phyloP scores from a whole-genome alignment of 2,329 filamentous ascomycete genomes.

The Cladosporium sp. region DNA sequence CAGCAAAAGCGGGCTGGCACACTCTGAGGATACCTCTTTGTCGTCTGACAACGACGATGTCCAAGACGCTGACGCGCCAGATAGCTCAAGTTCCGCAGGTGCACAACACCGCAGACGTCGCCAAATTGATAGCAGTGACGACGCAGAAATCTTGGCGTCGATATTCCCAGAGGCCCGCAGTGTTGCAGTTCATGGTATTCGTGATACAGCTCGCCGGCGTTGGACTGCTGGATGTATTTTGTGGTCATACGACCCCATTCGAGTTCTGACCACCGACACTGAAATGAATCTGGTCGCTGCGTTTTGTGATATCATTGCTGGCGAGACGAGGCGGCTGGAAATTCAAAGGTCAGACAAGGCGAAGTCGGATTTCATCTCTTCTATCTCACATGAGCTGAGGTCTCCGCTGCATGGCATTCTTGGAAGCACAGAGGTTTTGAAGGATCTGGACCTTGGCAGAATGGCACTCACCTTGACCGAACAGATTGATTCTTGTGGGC shows the following conservation, averaged over 20 bases:
- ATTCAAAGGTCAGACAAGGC: constrained; percentile 41
- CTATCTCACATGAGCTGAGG: constrained; percentile 41
- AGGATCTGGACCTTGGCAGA: constrained; percentile 39
- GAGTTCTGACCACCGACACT: constrained; percentile 37
- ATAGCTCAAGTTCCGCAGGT: neutral
- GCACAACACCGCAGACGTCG: neutral
- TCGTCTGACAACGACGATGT: neutral
- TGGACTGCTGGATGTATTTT: constrained; percentile 34
- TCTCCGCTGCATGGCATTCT: constrained; percentile 46
- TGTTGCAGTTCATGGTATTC: constrained; percentile 49
- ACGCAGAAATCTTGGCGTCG: constrained; percentile 19
- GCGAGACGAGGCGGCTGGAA: constrained; percentile 37
- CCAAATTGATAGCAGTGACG: constrained; percentile 14
- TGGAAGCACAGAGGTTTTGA: constrained; percentile 41
- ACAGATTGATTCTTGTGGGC: constrained; percentile 48
- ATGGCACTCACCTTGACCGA: constrained; percentile 41
- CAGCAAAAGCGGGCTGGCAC: constrained; percentile 5
- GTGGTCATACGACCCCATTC: constrained; percentile 44
- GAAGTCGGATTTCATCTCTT: constrained; percentile 52
- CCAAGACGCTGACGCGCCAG: neutral
- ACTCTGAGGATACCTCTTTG: neutral
- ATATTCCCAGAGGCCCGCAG: constrained; percentile 45
- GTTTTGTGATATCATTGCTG: constrained; percentile 42
- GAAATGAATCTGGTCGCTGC: constrained; percentile 37
- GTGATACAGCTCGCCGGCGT: constrained; percentile 41